Percentiles rank a stretch among this genome's conserved stretches.
These are phyloP conservation scores for Acer saccharum DNA, from an alignment of 345 rosid species.

Conservation along the genomic window DNA sequence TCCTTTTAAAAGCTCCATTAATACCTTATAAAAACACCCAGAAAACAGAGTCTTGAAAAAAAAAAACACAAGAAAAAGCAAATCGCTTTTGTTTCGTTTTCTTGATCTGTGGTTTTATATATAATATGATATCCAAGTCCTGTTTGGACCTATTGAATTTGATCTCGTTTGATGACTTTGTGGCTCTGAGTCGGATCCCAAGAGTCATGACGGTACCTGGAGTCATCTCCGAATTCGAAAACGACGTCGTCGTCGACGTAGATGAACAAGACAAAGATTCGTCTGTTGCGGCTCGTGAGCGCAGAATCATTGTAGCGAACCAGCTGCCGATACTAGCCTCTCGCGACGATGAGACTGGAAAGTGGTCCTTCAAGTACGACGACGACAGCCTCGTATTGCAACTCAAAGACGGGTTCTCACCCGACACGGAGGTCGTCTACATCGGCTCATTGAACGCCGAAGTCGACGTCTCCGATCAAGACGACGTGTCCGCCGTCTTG, in stretches of 20 bases:
- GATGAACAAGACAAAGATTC: not conserved
- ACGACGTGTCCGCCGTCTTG: constrained; percentile 50
- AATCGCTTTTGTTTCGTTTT: not conserved
- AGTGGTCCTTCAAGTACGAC: constrained; percentile 67
- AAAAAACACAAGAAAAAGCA: not conserved
- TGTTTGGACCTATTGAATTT: constrained; percentile 51
- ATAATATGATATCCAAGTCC: constrained; percentile 5
- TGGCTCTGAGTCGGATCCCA: constrained; percentile 55
- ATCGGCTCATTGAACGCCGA: constrained; percentile 68
- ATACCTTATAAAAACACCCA: constrained; percentile 1
- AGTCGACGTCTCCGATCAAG: constrained; percentile 54
- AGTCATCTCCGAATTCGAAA: constrained; percentile 41
- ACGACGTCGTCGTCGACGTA: constrained; percentile 17
- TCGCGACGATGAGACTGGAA: constrained; percentile 31
- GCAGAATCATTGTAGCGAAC: constrained; percentile 70
- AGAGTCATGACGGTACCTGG: constrained; percentile 50
- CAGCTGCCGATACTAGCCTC: constrained; percentile 58
- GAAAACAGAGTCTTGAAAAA: not conserved
- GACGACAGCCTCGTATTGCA: constrained; percentile 53
- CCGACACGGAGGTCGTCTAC: constrained; percentile 53
- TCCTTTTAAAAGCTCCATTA: not conserved
- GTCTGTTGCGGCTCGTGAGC: constrained; percentile 11
- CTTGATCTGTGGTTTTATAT: not conserved
- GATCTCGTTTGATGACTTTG: constrained; percentile 63
- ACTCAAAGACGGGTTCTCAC: constrained; percentile 65